These are phyloP conservation scores for Ustilago xerochloae DNA, from an alignment of 1,284 basidiomycete genomes.

Conservation along the genomic window DNA sequence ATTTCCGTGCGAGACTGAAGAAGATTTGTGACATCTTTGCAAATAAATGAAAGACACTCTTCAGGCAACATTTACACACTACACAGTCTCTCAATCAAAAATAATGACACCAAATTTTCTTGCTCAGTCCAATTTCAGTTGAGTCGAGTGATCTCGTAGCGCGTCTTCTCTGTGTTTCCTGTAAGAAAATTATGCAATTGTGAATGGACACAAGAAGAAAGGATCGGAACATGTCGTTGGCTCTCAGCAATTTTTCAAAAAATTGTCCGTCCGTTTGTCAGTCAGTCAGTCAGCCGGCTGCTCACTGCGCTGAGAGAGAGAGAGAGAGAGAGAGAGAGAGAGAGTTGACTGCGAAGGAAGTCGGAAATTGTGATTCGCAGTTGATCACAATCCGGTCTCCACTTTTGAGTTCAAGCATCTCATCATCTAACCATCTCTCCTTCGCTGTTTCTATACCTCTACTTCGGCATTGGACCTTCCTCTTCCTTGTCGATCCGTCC, in stretches of 20 bases:
- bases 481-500: not conserved
- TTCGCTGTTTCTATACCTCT: too few species aligned
- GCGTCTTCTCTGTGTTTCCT: constrained; percentile 6
- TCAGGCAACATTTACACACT: too few species aligned
- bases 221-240: constrained; percentile 15
- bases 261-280: constrained; percentile 12
- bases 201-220: constrained; percentile 1
- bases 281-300: not conserved
- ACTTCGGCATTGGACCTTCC: not conserved
- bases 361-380: constrained; percentile 8
- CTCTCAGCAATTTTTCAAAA: constrained; percentile 6
- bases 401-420: constrained; percentile 6
- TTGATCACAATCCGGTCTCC: constrained; percentile 9
- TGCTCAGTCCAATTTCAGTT: not conserved
- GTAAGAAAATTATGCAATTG: constrained; percentile 20
- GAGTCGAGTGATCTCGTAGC: constrained; percentile 37
- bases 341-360: constrained; percentile 26
- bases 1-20: constrained; percentile 17
- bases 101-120: not conserved
- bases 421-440: constrained; percentile 3
- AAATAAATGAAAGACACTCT: constrained; percentile 8
- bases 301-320: too few species aligned
- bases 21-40: not conserved
- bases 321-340: too few species aligned
- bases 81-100: constrained; percentile 34